Percentiles rank a stretch among this genome's conserved stretches.
These are phyloP conservation scores for Pseudogymnoascus sp. DNA, from an alignment of 2,329 filamentous ascomycete genomes.

Conservation along the genomic window DNA sequence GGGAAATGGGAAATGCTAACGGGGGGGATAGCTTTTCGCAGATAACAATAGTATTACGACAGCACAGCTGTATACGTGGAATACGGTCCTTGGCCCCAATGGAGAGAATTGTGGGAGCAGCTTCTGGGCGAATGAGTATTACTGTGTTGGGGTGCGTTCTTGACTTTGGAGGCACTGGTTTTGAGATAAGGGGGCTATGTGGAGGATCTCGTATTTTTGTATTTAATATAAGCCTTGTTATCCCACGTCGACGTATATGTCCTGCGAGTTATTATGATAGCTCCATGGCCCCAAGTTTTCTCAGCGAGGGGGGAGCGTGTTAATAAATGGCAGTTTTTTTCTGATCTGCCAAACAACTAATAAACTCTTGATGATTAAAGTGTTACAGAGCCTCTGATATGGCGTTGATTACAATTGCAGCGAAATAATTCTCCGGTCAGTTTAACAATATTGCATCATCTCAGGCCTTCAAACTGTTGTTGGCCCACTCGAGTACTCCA, in stretches of 20 bases:
- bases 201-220: neutral
- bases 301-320: no score
- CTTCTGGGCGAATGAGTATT: conserved; percentile 22
- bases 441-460: neutral
- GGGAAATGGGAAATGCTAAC: neutral
- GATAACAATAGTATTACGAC: conserved; percentile 21
- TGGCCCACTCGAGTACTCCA: neutral
- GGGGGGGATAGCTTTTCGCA: conserved; percentile 18
- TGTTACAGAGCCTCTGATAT: neutral
- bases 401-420: neutral
- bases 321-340: no score
- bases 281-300: no score
- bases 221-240: neutral
- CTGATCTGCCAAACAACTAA: no score
- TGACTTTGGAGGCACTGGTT: neutral
- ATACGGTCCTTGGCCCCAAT: conserved; percentile 20
- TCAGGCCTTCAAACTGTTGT: neutral
- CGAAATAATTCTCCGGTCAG: neutral
- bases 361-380: neutral
- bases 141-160: conserved; percentile 18
- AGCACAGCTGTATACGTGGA: conserved; percentile 25
- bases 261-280: no score
- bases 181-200: neutral
- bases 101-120: conserved; percentile 22
- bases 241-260: no score